Conservation (phyloP, 495 filamentous ascomycete species). For the Rhypophila decipiens region DNA sequence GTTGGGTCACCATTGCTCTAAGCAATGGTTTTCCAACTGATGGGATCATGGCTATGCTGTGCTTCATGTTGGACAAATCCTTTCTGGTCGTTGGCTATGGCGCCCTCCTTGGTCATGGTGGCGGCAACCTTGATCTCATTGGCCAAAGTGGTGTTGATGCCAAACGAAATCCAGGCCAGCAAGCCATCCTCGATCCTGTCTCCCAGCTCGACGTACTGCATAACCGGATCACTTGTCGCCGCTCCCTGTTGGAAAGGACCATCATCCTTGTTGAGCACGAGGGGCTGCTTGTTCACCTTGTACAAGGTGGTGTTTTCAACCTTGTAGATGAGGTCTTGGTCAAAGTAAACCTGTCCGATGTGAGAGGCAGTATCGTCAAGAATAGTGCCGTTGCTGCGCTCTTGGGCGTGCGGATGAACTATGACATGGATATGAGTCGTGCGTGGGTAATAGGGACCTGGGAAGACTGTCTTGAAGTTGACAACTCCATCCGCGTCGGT, state of each 20-base stretch:
- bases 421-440: conserved; percentile 40
- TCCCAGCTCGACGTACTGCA: conserved; percentile 51
- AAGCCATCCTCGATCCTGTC: conserved; percentile 47
- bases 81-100: conserved; percentile 17
- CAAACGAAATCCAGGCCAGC: conserved; percentile 50
- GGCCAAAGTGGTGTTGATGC: conserved; percentile 34
- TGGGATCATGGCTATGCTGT: too few species aligned
- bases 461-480: conserved; percentile 47
- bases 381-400: conserved; percentile 42
- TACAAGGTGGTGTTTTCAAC: conserved; percentile 54
- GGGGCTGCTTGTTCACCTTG: conserved; percentile 44
- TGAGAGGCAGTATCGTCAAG: conserved; percentile 43
- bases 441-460: conserved; percentile 49
- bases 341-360: conserved; percentile 60
- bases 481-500: conserved; percentile 43
- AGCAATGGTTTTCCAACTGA: too few species aligned
- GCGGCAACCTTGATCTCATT: conserved; percentile 10
- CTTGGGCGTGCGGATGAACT: conserved; percentile 38
- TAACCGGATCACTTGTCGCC: conserved; percentile 44
- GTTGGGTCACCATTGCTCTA: too few species aligned
- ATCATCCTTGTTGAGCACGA: conserved; percentile 47
- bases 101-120: conserved; percentile 9
- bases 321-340: conserved; percentile 47
- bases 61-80: too few species aligned
- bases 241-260: conserved; percentile 35